Conservation (phyloP, 2,329 filamentous ascomycete genomes). For the Colletotrichum sp. region DNA sequence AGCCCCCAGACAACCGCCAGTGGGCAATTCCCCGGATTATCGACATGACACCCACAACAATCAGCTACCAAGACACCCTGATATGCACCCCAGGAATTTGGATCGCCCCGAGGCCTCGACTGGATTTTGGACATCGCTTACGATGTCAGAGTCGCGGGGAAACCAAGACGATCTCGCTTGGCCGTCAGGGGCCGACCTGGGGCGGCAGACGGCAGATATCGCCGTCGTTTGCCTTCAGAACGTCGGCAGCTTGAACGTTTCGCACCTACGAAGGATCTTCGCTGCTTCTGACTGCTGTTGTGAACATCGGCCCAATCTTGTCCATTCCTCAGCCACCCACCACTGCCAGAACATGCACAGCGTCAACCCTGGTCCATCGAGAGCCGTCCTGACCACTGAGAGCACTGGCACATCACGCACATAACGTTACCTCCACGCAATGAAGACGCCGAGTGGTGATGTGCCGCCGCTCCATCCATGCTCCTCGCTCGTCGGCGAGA, state of each 20-base stretch:
- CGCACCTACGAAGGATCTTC: slow-evolving; percentile 6
- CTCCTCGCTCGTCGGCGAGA: background rate
- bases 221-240: background rate
- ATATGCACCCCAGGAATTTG: slow-evolving; percentile 15
- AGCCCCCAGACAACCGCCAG: background rate
- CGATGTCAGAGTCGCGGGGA: background rate
- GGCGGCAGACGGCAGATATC: background rate
- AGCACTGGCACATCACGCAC: background rate
- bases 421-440: slow-evolving; percentile 7
- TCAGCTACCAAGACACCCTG: background rate
- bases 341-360: background rate
- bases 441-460: background rate
- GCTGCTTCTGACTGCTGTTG: background rate
- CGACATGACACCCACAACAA: background rate
- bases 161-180: background rate
- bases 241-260: background rate
- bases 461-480: background rate
- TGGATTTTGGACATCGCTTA: background rate
- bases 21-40: background rate
- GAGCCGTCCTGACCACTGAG: background rate
- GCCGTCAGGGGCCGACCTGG: background rate
- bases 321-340: background rate
- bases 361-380: background rate
- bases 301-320: slow-evolving; percentile 6
- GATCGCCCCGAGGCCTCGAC: background rate